phyloP scores from a whole-genome alignment of 805 yeast genomes.

The Lachancea fermentati region DNA sequence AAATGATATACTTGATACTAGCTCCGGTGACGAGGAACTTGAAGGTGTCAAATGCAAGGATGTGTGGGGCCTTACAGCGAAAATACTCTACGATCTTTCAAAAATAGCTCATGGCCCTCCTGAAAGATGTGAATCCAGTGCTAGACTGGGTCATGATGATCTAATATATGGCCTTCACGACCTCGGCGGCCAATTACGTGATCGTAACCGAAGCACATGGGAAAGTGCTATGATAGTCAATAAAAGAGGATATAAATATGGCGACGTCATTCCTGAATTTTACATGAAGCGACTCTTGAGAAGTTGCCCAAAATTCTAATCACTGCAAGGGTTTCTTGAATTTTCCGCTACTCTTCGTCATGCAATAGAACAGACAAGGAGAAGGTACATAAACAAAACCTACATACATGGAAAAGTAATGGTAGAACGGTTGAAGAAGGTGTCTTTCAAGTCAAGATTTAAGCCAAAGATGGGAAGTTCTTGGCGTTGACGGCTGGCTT shows the following conservation, averaged over 20 bases:
- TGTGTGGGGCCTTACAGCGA: slow-evolving; percentile 82
- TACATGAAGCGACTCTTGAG: slow-evolving; percentile 12
- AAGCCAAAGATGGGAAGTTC: slow-evolving; percentile 69
- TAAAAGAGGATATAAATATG: slow-evolving; percentile 22
- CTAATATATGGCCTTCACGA: slow-evolving; percentile 52
- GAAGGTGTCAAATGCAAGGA: slow-evolving; percentile 45
- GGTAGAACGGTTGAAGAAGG: not conserved
- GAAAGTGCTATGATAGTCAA: slow-evolving; percentile 49
- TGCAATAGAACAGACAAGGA: not conserved
- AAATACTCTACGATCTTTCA: slow-evolving; percentile 67
- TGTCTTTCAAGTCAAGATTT: slow-evolving; percentile 11
- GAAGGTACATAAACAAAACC: not conserved
- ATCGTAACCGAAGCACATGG: slow-evolving; percentile 43
- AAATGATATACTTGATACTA: slow-evolving; percentile 51
- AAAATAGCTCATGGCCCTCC: slow-evolving; percentile 40
- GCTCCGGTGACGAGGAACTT: slow-evolving; percentile 47
- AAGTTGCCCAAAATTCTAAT: not conserved
- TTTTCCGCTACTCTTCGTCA: not conserved
- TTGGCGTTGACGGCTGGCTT: slow-evolving; percentile 46
- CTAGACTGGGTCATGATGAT: slow-evolving; percentile 55
- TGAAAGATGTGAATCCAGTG: slow-evolving; percentile 10
- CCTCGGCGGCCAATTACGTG: slow-evolving; percentile 49
- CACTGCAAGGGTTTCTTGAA: not conserved
- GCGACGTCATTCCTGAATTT: slow-evolving; percentile 32
- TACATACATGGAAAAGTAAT: slow-evolving; percentile 1